Evolutionary conservation across 306 rosid genomes (phyloP).

Genomic region (Cucumis melo): DNA sequence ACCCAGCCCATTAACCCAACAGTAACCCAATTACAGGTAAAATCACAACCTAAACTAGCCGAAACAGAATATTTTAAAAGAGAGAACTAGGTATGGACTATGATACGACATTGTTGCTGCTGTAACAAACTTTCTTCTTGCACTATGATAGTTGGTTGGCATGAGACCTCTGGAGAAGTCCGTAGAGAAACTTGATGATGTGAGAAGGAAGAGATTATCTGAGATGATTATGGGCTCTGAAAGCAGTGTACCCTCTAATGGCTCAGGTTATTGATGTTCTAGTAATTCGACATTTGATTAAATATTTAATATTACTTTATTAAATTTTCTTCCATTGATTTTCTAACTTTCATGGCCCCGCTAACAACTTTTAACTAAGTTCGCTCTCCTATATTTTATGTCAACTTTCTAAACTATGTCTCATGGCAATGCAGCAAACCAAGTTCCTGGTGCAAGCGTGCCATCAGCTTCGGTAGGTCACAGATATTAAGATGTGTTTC

Average conservation of each 20-base stretch:
- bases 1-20: too few species aligned
- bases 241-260: conserved; percentile 40
- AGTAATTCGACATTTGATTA: background rate
- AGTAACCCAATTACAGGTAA: too few species aligned
- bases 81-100: too few species aligned
- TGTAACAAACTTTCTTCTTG: conserved; percentile 11
- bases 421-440: conserved; percentile 45
- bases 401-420: background rate
- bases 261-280: conserved; percentile 39
- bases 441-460: conserved; percentile 44
- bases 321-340: background rate
- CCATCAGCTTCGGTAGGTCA: conserved; percentile 49
- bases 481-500: background rate
- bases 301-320: background rate
- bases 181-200: conserved; percentile 94
- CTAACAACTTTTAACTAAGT: background rate
- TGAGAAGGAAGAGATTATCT: conserved; percentile 84
- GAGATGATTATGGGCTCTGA: conserved; percentile 92
- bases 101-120: background rate
- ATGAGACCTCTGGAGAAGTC: conserved; percentile 95
- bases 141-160: conserved; percentile 63
- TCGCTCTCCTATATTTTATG: conserved; percentile 2
- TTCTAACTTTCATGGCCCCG: background rate
- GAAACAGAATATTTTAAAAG: too few species aligned
- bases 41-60: too few species aligned